A percentile compares a stretch with the other conserved stretches of the same genome.
phyloP scores from a whole-genome alignment of 495 filamentous ascomycete species.

The Xeromyces bisporus region DNA sequence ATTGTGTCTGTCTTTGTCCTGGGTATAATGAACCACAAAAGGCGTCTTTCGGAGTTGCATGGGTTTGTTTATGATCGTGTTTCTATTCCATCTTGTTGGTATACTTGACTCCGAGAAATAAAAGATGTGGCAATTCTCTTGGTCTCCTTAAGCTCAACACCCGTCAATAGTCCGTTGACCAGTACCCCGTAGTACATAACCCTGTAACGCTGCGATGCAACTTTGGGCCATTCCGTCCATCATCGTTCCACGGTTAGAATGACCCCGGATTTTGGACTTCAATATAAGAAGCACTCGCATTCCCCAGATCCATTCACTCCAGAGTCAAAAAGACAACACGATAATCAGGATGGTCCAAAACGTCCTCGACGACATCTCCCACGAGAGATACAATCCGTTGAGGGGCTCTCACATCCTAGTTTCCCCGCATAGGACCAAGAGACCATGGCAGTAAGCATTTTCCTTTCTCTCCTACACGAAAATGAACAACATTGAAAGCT shows the following conservation, averaged over 20 bases:
- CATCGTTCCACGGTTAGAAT: too few species aligned
- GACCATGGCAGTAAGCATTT: constrained; percentile 85
- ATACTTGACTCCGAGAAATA: too few species aligned
- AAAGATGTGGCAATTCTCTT: too few species aligned
- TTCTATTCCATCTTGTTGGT: too few species aligned
- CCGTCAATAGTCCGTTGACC: too few species aligned
- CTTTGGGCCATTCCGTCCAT: neutral
- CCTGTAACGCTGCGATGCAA: neutral
- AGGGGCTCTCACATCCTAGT: constrained; percentile 82
- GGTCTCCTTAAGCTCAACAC: too few species aligned
- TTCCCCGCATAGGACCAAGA: constrained; percentile 87
- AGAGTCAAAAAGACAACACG: neutral
- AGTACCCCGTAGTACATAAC: neutral
- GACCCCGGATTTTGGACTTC: too few species aligned
- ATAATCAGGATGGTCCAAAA: constrained; percentile 36
- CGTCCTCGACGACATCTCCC: constrained; percentile 92
- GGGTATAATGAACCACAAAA: constrained; percentile 14
- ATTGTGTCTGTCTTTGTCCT: constrained; percentile 1
- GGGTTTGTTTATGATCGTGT: too few species aligned
- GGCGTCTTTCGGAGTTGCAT: too few species aligned
- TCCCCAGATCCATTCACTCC: too few species aligned
- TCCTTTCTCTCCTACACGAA: neutral
- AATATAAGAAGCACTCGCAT: too few species aligned
- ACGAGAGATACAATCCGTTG: constrained; percentile 84
- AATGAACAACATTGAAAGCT: too few species aligned